Conservation (phyloP, 2,329 filamentous ascomycete species). For the Thermomyces lanuginosus region DNA sequence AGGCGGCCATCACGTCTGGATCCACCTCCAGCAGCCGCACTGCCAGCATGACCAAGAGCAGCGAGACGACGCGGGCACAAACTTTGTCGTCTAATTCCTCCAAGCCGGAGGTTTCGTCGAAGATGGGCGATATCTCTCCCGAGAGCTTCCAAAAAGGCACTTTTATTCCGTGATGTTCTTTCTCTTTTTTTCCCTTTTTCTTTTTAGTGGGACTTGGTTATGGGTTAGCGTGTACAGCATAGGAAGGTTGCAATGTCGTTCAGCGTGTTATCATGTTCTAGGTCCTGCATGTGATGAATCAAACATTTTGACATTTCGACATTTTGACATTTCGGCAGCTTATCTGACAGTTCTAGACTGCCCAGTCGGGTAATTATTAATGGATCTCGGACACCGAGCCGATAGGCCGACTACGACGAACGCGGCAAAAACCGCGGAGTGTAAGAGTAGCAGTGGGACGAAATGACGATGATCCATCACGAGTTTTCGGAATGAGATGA, state of each 20-base stretch:
- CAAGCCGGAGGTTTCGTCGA: conserved; percentile 39
- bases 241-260: neutral
- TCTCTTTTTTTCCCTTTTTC: neutral
- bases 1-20: conserved; percentile 28
- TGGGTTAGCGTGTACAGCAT: neutral
- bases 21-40: conserved; percentile 32
- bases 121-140: conserved; percentile 47
- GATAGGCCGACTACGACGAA: no score
- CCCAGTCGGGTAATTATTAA: no score
- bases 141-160: conserved; percentile 58
- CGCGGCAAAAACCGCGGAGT: no score
- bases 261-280: neutral
- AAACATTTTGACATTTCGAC: no score
- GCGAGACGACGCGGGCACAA: conserved; percentile 12
- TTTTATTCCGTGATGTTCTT: conserved; percentile 27
- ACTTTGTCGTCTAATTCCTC: conserved; percentile 20
- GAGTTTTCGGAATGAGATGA: no score
- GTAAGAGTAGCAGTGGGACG: no score
- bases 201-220: neutral
- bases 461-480: no score
- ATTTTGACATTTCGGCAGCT: no score
- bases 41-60: conserved; percentile 35
- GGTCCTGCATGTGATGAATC: neutral
- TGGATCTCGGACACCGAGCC: no score
- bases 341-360: no score